Conservation (phyloP, 2,329 filamentous ascomycete genomes). For the Leptosphaerulina australis region DNA sequence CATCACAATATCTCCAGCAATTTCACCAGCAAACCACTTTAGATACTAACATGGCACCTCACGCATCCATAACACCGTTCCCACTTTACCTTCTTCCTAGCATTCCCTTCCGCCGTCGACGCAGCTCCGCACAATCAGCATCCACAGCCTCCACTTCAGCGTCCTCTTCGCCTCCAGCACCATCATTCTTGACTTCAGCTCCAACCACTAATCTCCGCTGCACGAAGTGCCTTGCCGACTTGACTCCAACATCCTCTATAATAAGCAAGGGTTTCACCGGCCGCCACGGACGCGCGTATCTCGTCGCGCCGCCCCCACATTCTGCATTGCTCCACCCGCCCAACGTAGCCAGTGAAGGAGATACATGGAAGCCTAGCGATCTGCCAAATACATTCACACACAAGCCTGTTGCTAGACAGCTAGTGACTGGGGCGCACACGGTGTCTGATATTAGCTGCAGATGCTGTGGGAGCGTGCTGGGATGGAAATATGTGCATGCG, state of each 20-base stretch:
- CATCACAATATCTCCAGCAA: not conserved
- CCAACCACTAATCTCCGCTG: constrained; percentile 64
- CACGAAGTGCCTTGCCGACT: constrained; percentile 63
- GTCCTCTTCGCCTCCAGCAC: constrained; percentile 31
- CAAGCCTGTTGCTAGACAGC: constrained; percentile 61
- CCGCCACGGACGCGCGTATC: constrained; percentile 67
- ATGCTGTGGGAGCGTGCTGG: constrained; percentile 62
- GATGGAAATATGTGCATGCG: constrained; percentile 70
- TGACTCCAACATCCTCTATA: constrained; percentile 64
- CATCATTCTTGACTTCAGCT: constrained; percentile 31
- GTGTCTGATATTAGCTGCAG: constrained; percentile 65
- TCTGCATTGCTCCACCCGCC: constrained; percentile 20
- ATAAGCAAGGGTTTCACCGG: constrained; percentile 70
- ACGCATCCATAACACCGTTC: constrained; percentile 48
- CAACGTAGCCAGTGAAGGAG: constrained; percentile 25
- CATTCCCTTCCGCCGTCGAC: constrained; percentile 50
- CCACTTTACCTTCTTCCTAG: constrained; percentile 48
- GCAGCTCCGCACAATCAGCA: constrained; percentile 49
- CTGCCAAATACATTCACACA: constrained; percentile 66
- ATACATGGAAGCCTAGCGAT: constrained; percentile 32
- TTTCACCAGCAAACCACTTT: not conserved
- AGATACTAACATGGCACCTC: not conserved
- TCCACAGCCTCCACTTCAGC: constrained; percentile 32
- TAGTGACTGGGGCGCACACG: constrained; percentile 68
- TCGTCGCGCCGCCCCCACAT: constrained; percentile 58